Conservation (phyloP, 768 basidiomycete genomes). For the Amyloporia xantha region DNA sequence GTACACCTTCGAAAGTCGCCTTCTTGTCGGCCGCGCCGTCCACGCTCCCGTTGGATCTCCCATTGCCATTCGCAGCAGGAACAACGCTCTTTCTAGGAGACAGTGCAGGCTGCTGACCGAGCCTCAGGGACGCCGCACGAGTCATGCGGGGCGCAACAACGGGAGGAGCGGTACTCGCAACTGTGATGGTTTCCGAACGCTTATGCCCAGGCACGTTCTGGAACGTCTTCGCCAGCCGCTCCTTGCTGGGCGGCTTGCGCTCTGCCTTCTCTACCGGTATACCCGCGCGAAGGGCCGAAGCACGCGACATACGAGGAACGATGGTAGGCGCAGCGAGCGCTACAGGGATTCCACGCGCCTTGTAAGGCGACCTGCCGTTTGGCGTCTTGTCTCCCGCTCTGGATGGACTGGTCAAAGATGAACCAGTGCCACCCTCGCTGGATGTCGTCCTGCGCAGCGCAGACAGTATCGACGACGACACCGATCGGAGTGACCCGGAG, state of each 20-base stretch:
- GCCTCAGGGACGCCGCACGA: conserved; percentile 61
- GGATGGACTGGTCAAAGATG: conserved; percentile 37
- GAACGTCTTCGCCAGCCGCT: conserved; percentile 57
- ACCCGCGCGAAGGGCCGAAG: conserved; percentile 69
- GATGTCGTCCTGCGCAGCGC: conserved; percentile 27
- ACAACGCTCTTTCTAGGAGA: conserved; percentile 8
- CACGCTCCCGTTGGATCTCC: conserved; percentile 13
- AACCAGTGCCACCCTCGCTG: conserved; percentile 38
- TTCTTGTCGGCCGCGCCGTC: conserved; percentile 24
- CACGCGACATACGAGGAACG: conserved; percentile 68
- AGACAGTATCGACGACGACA: conserved; percentile 42
- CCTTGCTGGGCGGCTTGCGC: conserved; percentile 53
- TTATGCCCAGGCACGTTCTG: conserved; percentile 80
- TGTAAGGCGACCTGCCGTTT: conserved; percentile 49
- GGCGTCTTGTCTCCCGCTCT: conserved; percentile 34
- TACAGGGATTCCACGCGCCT: conserved; percentile 60
- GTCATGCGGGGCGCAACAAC: conserved; percentile 69
- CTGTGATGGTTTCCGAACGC: conserved; percentile 55
- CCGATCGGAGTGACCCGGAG: conserved; percentile 31
- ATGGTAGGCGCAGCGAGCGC: conserved; percentile 62
- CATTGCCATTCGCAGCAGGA: background rate
- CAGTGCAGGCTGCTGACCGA: conserved; percentile 38
- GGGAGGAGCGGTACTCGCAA: conserved; percentile 73
- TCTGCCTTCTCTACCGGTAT: conserved; percentile 38
- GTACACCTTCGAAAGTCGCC: conserved; percentile 68